Base-by-base conservation (phyloP, 768 basidiomycete species). In the Suillus clintonianus region DNA sequence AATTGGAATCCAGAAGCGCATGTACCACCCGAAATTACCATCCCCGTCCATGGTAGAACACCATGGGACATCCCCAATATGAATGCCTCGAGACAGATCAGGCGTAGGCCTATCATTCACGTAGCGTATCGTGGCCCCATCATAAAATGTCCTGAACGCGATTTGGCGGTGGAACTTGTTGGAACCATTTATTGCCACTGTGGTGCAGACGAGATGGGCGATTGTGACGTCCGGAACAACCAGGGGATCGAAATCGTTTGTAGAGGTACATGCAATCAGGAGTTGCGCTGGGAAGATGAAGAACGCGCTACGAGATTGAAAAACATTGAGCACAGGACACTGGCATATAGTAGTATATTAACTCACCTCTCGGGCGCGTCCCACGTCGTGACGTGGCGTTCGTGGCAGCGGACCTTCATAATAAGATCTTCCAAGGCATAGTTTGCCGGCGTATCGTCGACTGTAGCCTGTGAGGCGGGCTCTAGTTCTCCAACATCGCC, bases 1-100 rank as follows among this genome's bases (percentile, higher is more conserved):
- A 36, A 86, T 72, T 0, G 85, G 85, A 10, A 84, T 74, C 68
- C 27, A 27, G 27, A 27, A 27, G 27, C 27, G 27, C 27, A 27
- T 27, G 39, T 64, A 70, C 77, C 76, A 79, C 42, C 73, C 76
- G 61, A 69, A 2, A 27, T 27, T 27, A 27, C 27, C 27, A 27
- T 27, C 27, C 4, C 27, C 27, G 27, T 27, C 27, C 4, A 2
- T 27, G 27, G 27, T 27, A 27, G 72, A 9, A 59, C 63, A 22
- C 71, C 67, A 22, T 11, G n/a, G 22, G 4, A 47, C 10, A 10
- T 30, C 32, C 32, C 68, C 70, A 22, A 75, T 62, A 36, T 73
- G 68, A 43, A 74, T 66, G 4, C 71, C n/a, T 47, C 15, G 45
- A 22, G n/a, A 22, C n/a, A 47, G 1, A 13, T 47, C n/a, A 11